Conservation (phyloP, 306 rosid species). For the Rosa lucieae region DNA sequence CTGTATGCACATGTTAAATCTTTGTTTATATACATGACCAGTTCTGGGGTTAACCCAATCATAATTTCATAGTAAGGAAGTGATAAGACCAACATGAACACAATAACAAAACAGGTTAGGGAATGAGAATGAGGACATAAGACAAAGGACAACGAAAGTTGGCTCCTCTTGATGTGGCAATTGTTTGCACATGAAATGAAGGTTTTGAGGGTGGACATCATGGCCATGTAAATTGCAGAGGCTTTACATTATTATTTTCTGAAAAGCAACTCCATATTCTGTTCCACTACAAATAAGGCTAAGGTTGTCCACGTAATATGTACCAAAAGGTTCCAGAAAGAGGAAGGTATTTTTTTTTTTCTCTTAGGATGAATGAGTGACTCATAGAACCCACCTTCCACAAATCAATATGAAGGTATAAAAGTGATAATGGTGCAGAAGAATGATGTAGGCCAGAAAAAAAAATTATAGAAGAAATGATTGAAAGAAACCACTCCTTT, state of each 20-base stretch:
- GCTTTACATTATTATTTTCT: not conserved
- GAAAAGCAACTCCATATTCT: constrained; percentile 20
- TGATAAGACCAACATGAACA: not conserved
- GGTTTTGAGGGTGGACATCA: constrained; percentile 10
- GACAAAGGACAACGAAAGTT: constrained; percentile 2
- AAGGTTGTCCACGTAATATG: constrained; percentile 17
- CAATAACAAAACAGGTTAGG: not conserved
- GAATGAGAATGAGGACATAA: constrained; percentile 13
- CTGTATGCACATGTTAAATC: not conserved
- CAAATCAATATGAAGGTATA: not conserved
- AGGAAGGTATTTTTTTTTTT: not conserved
- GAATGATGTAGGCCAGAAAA: not conserved
- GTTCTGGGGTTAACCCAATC: not conserved
- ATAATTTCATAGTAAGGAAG: not conserved
- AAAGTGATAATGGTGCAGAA: not conserved
- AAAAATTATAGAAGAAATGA: not conserved
- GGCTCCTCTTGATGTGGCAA: constrained; percentile 20
- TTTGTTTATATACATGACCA: not conserved
- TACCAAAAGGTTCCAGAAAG: constrained; percentile 7
- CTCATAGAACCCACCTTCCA: not conserved
- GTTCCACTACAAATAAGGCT: constrained; percentile 21
- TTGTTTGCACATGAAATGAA: constrained; percentile 36
- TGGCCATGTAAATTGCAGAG: not conserved
- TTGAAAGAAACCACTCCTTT: not conserved
- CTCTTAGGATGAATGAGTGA: not conserved